These are phyloP conservation scores for Leccinum griseonigrum DNA, from an alignment of 1,284 basidiomycete genomes.

Conservation along the genomic window DNA sequence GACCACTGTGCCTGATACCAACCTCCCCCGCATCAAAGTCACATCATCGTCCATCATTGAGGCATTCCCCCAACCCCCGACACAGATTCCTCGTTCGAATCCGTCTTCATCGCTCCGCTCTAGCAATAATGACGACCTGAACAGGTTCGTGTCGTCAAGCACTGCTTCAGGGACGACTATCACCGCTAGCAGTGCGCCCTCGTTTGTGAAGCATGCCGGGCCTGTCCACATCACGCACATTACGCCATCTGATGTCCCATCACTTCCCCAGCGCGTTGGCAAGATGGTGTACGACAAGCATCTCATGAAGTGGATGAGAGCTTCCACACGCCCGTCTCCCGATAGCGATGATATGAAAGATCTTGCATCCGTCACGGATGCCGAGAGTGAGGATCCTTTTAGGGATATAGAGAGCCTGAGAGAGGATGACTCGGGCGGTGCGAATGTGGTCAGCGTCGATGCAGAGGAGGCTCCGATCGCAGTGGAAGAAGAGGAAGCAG, in stretches of 20 bases:
- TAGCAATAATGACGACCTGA: conserved; percentile 67
- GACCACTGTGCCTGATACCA: conserved; percentile 24
- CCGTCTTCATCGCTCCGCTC: conserved; percentile 51
- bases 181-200: conserved; percentile 67
- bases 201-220: conserved; percentile 82
- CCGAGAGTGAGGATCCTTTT: conserved; percentile 81
- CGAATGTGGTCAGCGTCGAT: conserved; percentile 2
- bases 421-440: conserved; percentile 49
- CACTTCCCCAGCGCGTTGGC: conserved; percentile 74
- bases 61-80: conserved; percentile 10
- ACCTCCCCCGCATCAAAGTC: conserved; percentile 25
- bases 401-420: conserved; percentile 81
- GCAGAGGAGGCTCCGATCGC: conserved; percentile 14
- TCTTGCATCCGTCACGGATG: conserved; percentile 41
- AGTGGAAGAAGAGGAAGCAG: conserved; percentile 24
- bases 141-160: conserved; percentile 83
- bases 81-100: conserved; percentile 38
- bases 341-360: conserved; percentile 41
- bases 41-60: conserved; percentile 28
- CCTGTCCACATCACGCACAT: conserved; percentile 76
- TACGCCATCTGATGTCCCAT: conserved; percentile 73
- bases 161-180: conserved; percentile 74
- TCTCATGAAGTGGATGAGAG: conserved; percentile 83
- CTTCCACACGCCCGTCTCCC: conserved; percentile 35
- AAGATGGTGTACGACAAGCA: conserved; percentile 84